These are phyloP conservation scores for Colletotrichum truncatum DNA, from an alignment of 2,329 filamentous ascomycete genomes.

Conservation along the genomic window DNA sequence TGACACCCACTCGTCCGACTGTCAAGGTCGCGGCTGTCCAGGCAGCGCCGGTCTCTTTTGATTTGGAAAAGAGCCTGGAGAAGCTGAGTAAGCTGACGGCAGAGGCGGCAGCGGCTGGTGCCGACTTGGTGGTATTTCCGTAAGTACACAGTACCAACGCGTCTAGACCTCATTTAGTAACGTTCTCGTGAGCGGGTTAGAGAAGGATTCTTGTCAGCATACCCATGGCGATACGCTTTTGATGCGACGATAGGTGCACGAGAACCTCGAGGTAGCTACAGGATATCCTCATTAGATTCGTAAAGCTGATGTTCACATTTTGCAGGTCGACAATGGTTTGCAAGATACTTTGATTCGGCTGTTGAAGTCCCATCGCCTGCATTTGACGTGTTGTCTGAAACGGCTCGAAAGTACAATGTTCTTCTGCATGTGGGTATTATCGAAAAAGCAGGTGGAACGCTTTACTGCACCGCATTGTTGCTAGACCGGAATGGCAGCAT, in stretches of 20 bases:
- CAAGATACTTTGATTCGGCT: conserved; percentile 48
- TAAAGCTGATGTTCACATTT: not conserved
- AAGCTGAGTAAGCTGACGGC: conserved; percentile 44
- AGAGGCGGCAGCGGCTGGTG: conserved; percentile 45
- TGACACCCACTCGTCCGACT: conserved; percentile 28
- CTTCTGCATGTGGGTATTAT: conserved; percentile 49
- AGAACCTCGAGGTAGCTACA: conserved; percentile 45
- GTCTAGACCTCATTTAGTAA: not conserved
- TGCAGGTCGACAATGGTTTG: conserved; percentile 50
- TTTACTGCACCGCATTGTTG: conserved; percentile 50
- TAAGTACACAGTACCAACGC: conserved; percentile 34
- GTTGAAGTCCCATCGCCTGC: conserved; percentile 48
- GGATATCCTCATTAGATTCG: not conserved
- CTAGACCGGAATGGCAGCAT: conserved; percentile 46
- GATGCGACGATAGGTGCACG: conserved; percentile 51
- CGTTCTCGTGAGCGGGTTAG: conserved; percentile 21
- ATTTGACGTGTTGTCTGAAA: conserved; percentile 41
- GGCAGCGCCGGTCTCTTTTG: conserved; percentile 49
- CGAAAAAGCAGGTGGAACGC: conserved; percentile 49
- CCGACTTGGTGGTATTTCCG: conserved; percentile 51
- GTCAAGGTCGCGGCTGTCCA: conserved; percentile 50
- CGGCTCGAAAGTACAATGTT: conserved; percentile 44
- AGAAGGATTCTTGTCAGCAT: conserved; percentile 51
- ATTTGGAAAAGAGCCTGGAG: conserved; percentile 45
- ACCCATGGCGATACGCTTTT: conserved; percentile 52